Conservation (phyloP, 2,329 filamentous ascomycete species). For the Alternaria dauci region DNA sequence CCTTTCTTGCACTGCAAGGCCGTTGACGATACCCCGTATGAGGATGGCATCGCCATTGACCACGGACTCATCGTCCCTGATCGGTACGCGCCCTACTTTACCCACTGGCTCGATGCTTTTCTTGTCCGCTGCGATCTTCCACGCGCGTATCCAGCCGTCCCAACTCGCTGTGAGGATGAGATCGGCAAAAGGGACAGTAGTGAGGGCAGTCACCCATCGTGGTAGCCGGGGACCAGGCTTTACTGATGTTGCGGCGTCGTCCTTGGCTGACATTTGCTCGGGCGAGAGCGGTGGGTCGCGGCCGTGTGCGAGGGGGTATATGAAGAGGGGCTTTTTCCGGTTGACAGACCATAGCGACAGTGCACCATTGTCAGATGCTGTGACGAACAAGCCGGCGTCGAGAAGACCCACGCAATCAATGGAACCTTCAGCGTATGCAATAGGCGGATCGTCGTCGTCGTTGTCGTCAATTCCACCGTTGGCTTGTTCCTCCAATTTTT, state of each 20-base stretch:
- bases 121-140: slow-evolving; percentile 79
- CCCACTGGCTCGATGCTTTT: slow-evolving; percentile 77
- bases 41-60: slow-evolving; percentile 28
- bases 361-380: slow-evolving; percentile 89
- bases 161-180: slow-evolving; percentile 91
- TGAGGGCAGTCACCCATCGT: slow-evolving; percentile 88
- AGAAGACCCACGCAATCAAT: slow-evolving; percentile 93
- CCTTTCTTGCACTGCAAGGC: slow-evolving; percentile 84
- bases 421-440: slow-evolving; percentile 74
- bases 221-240: slow-evolving; percentile 66
- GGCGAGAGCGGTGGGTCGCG: slow-evolving; percentile 75
- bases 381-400: slow-evolving; percentile 88
- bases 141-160: slow-evolving; percentile 87
- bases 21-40: slow-evolving; percentile 84
- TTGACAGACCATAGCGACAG: slow-evolving; percentile 86
- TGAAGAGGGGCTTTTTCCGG: slow-evolving; percentile 93
- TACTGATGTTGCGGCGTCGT: slow-evolving; percentile 63
- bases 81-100: slow-evolving; percentile 61
- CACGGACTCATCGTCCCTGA: slow-evolving; percentile 22
- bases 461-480: slow-evolving; percentile 48
- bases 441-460: slow-evolving; percentile 51
- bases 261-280: slow-evolving; percentile 72
- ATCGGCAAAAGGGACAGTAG: slow-evolving; percentile 88
- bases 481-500: slow-evolving; percentile 58
- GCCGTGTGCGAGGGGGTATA: slow-evolving; percentile 82